Percentiles rank a stretch among this genome's conserved stretches.
phyloP scores from a whole-genome alignment of 441 rosid species.

The Metrosideros polymorpha region DNA sequence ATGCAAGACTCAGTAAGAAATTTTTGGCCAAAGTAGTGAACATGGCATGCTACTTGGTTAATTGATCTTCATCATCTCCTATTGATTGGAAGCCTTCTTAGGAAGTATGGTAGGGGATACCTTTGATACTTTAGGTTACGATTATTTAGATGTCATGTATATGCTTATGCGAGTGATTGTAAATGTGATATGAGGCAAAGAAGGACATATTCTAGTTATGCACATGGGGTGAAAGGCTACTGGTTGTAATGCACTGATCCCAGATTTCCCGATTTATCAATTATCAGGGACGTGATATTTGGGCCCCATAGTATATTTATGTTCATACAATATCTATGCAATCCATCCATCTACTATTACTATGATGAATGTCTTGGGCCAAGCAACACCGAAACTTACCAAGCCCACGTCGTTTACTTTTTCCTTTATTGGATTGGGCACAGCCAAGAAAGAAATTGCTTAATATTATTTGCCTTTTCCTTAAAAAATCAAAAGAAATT shows the following conservation, averaged over 20 bases:
- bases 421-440: background rate
- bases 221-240: background rate
- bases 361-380: background rate
- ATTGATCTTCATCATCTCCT: too few species aligned
- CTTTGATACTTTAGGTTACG: background rate
- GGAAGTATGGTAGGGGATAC: background rate
- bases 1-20: background rate
- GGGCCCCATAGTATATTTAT: background rate
- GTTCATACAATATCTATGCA: background rate
- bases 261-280: background rate
- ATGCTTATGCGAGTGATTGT: background rate
- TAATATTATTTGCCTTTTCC: background rate
- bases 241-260: background rate
- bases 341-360: background rate
- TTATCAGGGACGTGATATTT: background rate
- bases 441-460: background rate
- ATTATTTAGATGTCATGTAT: background rate
- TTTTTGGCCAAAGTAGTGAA: background rate
- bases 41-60: too few species aligned
- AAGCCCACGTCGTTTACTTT: background rate
- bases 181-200: background rate
- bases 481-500: background rate
- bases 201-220: background rate
- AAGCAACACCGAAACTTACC: background rate
- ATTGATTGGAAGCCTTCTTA: background rate